A percentile compares a stretch with the other conserved stretches of the same genome.
Evolutionary conservation across 306 rosid genomes (phyloP).

Genomic region (Lotus japonicus): DNA sequence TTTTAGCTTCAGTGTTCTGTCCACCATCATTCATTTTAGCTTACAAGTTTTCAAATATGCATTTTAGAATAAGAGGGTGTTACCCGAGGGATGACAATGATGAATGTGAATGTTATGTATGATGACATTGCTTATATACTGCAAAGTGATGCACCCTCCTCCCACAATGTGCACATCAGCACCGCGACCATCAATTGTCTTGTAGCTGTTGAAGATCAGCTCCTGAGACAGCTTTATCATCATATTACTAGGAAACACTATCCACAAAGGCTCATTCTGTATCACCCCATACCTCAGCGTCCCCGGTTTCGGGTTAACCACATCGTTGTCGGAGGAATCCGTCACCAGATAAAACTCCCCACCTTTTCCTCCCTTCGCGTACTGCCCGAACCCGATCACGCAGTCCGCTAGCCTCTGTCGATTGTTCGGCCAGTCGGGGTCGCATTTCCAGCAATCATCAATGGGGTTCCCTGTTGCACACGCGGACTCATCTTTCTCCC

Average conservation of each 20-base stretch:
- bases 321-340: conserved; percentile 71
- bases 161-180: conserved; percentile 95
- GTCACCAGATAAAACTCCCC: conserved; percentile 83
- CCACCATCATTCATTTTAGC: no score
- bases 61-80: not conserved
- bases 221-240: conserved; percentile 82
- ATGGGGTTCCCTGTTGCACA: conserved; percentile 91
- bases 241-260: conserved; percentile 87
- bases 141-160: conserved; percentile 93
- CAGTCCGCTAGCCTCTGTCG: conserved; percentile 86
- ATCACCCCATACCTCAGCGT: conserved; percentile 79
- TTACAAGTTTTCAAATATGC: no score
- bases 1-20: no score
- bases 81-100: conserved; percentile 84
- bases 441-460: conserved; percentile 99
- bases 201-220: conserved; percentile 80
- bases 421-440: conserved; percentile 85
- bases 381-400: conserved; percentile 93
- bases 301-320: conserved; percentile 76
- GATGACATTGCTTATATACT: conserved; percentile 80
- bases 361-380: conserved; percentile 81
- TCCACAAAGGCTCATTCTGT: conserved; percentile 76
- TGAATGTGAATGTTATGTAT: conserved; percentile 89
- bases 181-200: conserved; percentile 89
- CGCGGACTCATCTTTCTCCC: conserved; percentile 25